Percentiles rank a stretch among this genome's conserved stretches.
Conservation (phyloP, 257 asterid genomes). For the Craterostigma plantagineum region DNA sequence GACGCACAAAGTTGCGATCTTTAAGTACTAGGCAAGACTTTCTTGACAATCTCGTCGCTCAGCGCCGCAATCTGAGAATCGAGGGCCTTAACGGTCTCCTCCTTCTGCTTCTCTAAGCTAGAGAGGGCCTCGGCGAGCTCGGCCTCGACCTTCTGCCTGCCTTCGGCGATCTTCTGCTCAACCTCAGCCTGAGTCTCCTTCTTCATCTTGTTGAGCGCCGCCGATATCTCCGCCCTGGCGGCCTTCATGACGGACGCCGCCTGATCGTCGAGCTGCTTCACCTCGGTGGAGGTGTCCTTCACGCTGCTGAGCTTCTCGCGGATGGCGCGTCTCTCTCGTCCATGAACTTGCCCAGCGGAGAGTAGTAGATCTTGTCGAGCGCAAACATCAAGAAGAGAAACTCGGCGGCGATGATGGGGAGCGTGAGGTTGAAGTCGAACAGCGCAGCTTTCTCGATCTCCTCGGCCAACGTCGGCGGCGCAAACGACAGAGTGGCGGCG, state of each 20-base stretch:
- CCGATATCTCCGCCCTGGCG: constrained; percentile 84
- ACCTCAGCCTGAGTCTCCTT: constrained; percentile 80
- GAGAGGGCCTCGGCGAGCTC: constrained; percentile 75
- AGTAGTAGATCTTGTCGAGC: constrained; percentile 69
- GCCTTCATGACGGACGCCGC: constrained; percentile 73
- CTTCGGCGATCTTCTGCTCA: constrained; percentile 62
- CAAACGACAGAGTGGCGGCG: constrained; percentile 31
- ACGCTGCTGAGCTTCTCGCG: constrained; percentile 62
- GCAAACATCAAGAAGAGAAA: constrained; percentile 82
- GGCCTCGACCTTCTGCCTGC: constrained; percentile 67
- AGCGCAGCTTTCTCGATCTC: constrained; percentile 65
- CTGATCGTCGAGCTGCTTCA: constrained; percentile 73
- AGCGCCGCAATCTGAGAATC: constrained; percentile 74
- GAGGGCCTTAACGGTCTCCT: constrained; percentile 53
- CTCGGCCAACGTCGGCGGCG: constrained; percentile 70
- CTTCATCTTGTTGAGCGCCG: constrained; percentile 86
- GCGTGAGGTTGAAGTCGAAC: constrained; percentile 78
- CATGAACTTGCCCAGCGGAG: constrained; percentile 82
- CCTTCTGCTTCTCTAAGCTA: constrained; percentile 59
- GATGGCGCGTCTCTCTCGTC: constrained; percentile 75
- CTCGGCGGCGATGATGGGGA: constrained; percentile 60
- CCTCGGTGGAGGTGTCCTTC: constrained; percentile 75
- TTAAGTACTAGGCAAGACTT: constrained; percentile 66
- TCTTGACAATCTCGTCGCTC: constrained; percentile 78
- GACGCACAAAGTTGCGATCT: not conserved